Base-by-base conservation (phyloP, 2,329 filamentous ascomycete species). In the Diaporthe citri region DNA sequence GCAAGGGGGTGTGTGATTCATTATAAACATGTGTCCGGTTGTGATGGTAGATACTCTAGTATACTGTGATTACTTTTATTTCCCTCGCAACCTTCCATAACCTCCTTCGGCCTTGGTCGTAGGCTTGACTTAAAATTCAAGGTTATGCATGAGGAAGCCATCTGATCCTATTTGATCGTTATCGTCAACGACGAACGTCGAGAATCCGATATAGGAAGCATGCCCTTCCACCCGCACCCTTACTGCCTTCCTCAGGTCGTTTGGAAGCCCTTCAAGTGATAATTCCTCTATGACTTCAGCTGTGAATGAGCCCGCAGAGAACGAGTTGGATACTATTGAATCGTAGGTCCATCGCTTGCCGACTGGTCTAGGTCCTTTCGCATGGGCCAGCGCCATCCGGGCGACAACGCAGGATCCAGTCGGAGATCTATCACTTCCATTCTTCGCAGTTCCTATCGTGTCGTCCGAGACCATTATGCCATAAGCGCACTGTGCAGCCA, bases 371-470 rank as follows among this genome's bases (percentile, higher is more conserved):
- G 34, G 25, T 22, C 60, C 60, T 48, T 46, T 66, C 25, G 60
- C 60, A 46, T 66, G 17, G 39, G 39, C 60, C 25, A 66, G n/a
- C n/a, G 57, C 71, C 71, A 73, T 73, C 56, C 71, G 57, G 41
- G 71, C 71, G 5, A 59, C 71, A 22, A 73, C 71, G 41, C 71
- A 73, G 20, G 56, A 59, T 51, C 71, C 87, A 89, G 72, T 87
- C 88, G 36, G 91, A 80, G 78, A 92, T 89, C 86, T 82, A 78
- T 90, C 56, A n/a, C 56, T 59, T 1, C 56, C 56, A 39, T 59
- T 7, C 20, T n/a, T 39, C 20, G 31, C 56, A 59, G 31, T 20
- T 39, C 56, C 56, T 36, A 59, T 59, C 9, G 56, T 59, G 31
- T n/a, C 10, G 9, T 59, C 56, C 10, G 56, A 59, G 31, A 59